Evolutionary conservation across 2,329 filamentous ascomycete genomes (phyloP).

Genomic region (Trichophyton mentagrophytes): DNA sequence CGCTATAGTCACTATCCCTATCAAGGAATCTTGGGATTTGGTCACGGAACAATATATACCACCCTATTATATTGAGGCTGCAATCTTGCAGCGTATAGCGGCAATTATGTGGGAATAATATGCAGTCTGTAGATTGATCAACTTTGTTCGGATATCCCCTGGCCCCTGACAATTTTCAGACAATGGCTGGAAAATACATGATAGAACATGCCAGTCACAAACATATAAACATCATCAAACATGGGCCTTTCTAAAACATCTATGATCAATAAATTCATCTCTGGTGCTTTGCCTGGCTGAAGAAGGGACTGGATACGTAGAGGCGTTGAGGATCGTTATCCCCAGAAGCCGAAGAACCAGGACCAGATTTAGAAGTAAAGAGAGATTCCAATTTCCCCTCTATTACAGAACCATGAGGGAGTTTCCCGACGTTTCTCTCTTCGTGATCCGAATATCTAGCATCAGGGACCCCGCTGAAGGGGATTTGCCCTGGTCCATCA

Average conservation of each 20-base stretch:
- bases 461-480: slow-evolving; percentile 11
- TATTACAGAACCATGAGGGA: not conserved
- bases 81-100: not conserved
- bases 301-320: not conserved
- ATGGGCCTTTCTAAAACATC: not conserved
- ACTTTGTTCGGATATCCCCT: no score
- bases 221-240: not conserved
- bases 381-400: not conserved
- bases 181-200: not conserved
- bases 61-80: slow-evolving; percentile 14
- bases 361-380: not conserved
- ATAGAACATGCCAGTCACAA: not conserved
- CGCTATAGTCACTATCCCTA: slow-evolving; percentile 8
- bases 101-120: slow-evolving; percentile 2
- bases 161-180: not conserved
- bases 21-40: slow-evolving; percentile 12
- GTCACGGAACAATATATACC: slow-evolving; percentile 16
- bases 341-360: not conserved
- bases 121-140: not conserved
- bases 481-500: slow-evolving; percentile 5
- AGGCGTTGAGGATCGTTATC: not conserved
- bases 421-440: not conserved
- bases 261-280: not conserved
- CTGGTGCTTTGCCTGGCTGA: not conserved
- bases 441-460: slow-evolving; percentile 11